Conservation (phyloP, 208 protist species). For the Novymonas esmeraldas region DNA sequence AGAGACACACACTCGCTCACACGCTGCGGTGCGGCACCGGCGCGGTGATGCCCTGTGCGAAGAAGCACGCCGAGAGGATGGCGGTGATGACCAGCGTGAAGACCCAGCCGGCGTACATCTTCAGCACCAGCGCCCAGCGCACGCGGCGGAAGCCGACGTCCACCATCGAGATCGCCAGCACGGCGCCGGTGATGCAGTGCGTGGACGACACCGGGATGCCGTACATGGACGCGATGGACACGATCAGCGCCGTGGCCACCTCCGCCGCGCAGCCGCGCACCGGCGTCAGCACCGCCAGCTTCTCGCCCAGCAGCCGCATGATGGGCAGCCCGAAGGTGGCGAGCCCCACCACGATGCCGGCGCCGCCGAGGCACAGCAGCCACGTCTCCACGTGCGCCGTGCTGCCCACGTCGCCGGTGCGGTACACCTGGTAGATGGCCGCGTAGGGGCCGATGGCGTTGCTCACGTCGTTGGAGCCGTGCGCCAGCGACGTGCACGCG, state of each 20-base stretch:
- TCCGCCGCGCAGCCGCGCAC: slow-evolving; percentile 58
- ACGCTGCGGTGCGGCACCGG: slow-evolving; percentile 14
- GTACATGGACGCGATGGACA: slow-evolving; percentile 64
- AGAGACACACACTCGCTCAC: too few species aligned
- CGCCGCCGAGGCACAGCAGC: slow-evolving; percentile 63
- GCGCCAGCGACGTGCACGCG: slow-evolving; percentile 62
- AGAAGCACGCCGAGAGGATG: slow-evolving; percentile 53
- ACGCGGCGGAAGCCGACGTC: slow-evolving; percentile 48
- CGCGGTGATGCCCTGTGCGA: slow-evolving; percentile 57
- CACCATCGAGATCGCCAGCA: slow-evolving; percentile 64
- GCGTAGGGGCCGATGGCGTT: slow-evolving; percentile 66
- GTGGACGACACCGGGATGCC: slow-evolving; percentile 87
- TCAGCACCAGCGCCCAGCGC: slow-evolving; percentile 50
- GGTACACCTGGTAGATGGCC: slow-evolving; percentile 67
- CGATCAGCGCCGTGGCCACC: slow-evolving; percentile 63
- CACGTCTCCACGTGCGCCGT: slow-evolving; percentile 40
- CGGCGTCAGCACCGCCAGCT: slow-evolving; percentile 57
- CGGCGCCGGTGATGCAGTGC: slow-evolving; percentile 82
- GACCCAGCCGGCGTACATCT: slow-evolving; percentile 63
- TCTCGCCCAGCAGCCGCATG: slow-evolving; percentile 51
- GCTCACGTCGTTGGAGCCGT: slow-evolving; percentile 77
- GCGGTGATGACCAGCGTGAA: slow-evolving; percentile 49
- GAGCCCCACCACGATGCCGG: slow-evolving; percentile 70
- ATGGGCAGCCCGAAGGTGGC: slow-evolving; percentile 65
- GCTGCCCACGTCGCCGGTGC: slow-evolving; percentile 32